A percentile compares a stretch with the other conserved stretches of the same genome.
phyloP scores from a whole-genome alignment of 108 stramenopile genomes.

The Discostella stelligeroides region DNA sequence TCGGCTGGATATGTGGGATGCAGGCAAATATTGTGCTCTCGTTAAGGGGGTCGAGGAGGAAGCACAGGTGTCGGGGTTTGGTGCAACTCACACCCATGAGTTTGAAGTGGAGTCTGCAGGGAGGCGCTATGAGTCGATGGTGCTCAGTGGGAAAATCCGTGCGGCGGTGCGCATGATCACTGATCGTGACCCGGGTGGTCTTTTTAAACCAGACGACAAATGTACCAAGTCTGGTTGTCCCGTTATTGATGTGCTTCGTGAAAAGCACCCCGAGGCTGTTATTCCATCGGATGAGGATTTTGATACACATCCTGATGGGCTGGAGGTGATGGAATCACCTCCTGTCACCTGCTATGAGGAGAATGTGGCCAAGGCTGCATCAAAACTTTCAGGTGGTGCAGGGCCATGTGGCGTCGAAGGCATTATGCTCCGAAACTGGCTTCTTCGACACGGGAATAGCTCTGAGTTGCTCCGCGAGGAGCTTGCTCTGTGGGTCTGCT shows the following conservation, averaged over 20 bases:
- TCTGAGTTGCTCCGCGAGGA: conserved; percentile 1
- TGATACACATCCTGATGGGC: not conserved
- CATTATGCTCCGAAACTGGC: conserved; percentile 12
- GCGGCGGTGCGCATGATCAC: conserved; percentile 28
- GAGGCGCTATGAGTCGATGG: conserved; percentile 19
- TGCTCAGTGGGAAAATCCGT: conserved; percentile 30
- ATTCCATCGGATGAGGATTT: not conserved
- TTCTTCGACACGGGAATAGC: not conserved
- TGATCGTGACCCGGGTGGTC: too few relatives aligned
- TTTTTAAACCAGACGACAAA: conserved; percentile 23
- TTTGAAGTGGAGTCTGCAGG: not conserved
- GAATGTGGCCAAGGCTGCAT: conserved; percentile 20
- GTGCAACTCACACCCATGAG: not conserved
- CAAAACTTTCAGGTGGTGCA: conserved; percentile 20
- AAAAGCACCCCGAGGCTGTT: conserved; percentile 21
- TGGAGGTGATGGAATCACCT: conserved; percentile 12
- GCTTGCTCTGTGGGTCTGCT: conserved; percentile 25
- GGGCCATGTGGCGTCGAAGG: conserved; percentile 15
- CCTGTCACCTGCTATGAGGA: conserved; percentile 25
- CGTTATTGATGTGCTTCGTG: conserved; percentile 25
- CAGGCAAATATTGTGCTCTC: conserved; percentile 11
- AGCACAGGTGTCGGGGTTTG: not conserved
- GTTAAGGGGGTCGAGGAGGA: too few relatives aligned
- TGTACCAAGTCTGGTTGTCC: conserved; percentile 33
- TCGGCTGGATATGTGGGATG: conserved; percentile 11